Evolutionary conservation across 2,329 filamentous ascomycete species (phyloP).

Genomic region (Didymella lethalis): DNA sequence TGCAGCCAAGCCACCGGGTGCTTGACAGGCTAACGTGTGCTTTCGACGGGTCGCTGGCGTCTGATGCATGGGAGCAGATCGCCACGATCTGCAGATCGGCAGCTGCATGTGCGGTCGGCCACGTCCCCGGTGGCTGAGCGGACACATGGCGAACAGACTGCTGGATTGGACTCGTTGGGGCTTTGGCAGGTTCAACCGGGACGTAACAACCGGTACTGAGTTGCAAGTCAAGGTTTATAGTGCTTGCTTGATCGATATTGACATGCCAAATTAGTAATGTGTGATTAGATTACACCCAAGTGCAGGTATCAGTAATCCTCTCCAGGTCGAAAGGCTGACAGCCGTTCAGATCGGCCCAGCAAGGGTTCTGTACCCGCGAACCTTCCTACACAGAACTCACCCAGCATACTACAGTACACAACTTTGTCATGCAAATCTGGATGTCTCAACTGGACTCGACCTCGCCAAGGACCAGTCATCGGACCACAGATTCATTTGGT

Average conservation of each 20-base stretch:
- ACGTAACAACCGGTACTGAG: neutral
- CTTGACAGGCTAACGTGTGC: neutral
- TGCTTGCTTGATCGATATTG: neutral
- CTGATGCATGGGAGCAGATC: conserved; percentile 7
- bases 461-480: neutral
- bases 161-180: neutral
- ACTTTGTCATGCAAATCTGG: neutral
- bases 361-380: neutral
- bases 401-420: neutral
- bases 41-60: conserved; percentile 6
- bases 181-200: conserved; percentile 7
- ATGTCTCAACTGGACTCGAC: neutral
- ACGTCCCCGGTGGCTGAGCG: conserved; percentile 11
- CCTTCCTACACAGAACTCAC: neutral
- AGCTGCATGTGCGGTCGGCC: conserved; percentile 10
- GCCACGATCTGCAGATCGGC: conserved; percentile 18
- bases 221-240: neutral
- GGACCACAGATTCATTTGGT: too few species aligned
- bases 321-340: neutral
- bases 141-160: conserved; percentile 13
- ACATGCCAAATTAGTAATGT: neutral
- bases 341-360: neutral
- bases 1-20: neutral
- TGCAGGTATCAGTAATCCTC: neutral
- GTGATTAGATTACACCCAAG: neutral